Percentiles rank a stretch among this genome's conserved stretches.
These are phyloP conservation scores for Glycine soja DNA, from an alignment of 306 rosid genomes.

Conservation along the genomic window DNA sequence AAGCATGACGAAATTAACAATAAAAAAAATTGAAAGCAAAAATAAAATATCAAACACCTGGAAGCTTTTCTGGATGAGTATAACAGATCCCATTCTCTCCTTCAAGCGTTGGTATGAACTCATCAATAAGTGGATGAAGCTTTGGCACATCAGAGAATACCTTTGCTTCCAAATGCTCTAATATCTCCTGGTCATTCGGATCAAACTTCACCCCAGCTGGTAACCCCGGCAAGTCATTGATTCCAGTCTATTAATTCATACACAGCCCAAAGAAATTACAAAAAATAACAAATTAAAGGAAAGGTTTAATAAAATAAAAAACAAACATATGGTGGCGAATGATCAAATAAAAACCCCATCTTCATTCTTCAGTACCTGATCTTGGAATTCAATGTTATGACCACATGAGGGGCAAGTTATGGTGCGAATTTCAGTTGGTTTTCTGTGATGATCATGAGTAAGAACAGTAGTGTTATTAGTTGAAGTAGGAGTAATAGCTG, in stretches of 20 bases:
- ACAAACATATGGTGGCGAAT: neutral
- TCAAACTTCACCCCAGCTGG: conserved; percentile 91
- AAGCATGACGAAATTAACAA: neutral
- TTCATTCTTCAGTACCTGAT: conserved; percentile 56
- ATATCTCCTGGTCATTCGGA: conserved; percentile 82
- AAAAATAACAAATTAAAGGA: neutral
- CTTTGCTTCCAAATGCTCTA: conserved; percentile 83
- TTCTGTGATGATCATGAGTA: neutral
- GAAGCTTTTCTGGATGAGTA: conserved; percentile 88
- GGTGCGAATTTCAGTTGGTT: conserved; percentile 45
- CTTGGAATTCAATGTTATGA: conserved; percentile 59
- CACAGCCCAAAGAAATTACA: neutral
- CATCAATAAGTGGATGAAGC: conserved; percentile 83
- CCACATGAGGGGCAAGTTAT: conserved; percentile 82
- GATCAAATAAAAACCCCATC: neutral
- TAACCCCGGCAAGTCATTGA: conserved; percentile 73
- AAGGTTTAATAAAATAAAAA: neutral
- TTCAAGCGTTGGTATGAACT: conserved; percentile 83
- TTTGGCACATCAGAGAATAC: conserved; percentile 58
- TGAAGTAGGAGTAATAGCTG: conserved; percentile 39
- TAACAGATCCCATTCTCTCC: conserved; percentile 91
- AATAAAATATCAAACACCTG: conserved; percentile 55
- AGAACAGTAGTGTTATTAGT: neutral
- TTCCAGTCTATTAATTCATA: conserved; percentile 48
- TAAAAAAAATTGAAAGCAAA: neutral